These are phyloP conservation scores for Piper longum DNA, from an alignment of 164 flowering plant genomes.

Conservation along the genomic window DNA sequence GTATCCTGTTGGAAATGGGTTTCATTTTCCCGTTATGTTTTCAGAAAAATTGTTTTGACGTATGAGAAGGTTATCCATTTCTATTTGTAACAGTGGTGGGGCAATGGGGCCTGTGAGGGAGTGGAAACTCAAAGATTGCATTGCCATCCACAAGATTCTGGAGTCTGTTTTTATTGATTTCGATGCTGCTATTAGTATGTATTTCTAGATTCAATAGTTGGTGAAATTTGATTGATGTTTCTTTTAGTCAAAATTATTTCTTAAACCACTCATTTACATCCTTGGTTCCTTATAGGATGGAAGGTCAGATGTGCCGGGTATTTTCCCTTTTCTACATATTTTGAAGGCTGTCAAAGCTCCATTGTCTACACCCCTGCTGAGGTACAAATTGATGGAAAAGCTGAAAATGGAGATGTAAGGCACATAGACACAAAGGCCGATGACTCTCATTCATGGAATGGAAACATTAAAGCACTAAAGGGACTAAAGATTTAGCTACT, in stretches of 20 bases:
- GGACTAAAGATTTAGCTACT: conserved; percentile 29
- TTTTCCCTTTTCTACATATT: conserved; percentile 77
- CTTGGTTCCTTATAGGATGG: conserved; percentile 50
- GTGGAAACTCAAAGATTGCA: conserved; percentile 81
- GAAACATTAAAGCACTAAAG: conserved; percentile 55
- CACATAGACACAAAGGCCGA: conserved; percentile 11
- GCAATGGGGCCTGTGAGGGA: conserved; percentile 37
- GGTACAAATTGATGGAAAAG: conserved; percentile 14
- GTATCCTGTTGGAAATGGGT: not conserved
- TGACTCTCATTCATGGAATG: conserved; percentile 35
- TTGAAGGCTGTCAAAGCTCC: conserved; percentile 69
- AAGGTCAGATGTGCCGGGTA: conserved; percentile 55
- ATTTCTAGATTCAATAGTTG: not conserved
- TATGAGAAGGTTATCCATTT: not conserved
- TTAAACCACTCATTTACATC: not conserved
- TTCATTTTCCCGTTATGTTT: not conserved
- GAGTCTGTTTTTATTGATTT: conserved; percentile 34
- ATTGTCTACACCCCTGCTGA: conserved; percentile 14
- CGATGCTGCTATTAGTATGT: conserved; percentile 79
- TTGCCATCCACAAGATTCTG: conserved; percentile 65
- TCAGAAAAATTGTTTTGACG: not conserved
- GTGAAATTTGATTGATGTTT: not conserved
- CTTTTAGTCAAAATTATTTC: not conserved
- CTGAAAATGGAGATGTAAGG: conserved; percentile 39
- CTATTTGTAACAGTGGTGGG: conserved; percentile 34